Percentiles rank a stretch among this genome's conserved stretches.
phyloP scores from a whole-genome alignment of 2,329 filamentous ascomycete genomes.

The Ophiostoma tasmaniense region DNA sequence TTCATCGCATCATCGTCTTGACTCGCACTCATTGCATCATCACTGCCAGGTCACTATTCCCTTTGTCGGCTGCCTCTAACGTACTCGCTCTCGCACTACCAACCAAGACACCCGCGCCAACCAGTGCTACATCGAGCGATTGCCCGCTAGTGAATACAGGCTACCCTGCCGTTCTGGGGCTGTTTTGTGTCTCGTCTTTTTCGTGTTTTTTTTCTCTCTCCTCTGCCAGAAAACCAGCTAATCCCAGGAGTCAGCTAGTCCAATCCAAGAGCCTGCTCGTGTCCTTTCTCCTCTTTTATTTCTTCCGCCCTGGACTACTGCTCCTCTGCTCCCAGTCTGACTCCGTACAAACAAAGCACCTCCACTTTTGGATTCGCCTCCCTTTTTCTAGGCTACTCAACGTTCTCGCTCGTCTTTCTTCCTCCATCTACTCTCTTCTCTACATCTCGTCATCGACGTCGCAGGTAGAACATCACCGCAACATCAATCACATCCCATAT shows the following conservation, averaged over 20 bases:
- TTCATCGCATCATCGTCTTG: background rate
- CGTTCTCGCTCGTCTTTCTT: conserved; percentile 6
- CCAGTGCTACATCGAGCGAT: background rate
- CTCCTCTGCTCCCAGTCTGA: background rate
- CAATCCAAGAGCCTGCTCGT: background rate
- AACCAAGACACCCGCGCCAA: background rate
- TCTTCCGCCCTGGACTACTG: background rate
- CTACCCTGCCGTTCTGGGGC: background rate
- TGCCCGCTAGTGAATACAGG: background rate
- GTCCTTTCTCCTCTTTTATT: conserved; percentile 15
- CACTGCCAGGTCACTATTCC: background rate
- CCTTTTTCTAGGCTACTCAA: conserved; percentile 14
- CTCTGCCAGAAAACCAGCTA: background rate
- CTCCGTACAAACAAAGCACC: background rate
- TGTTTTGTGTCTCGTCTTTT: background rate
- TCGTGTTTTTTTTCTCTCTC: conserved; percentile 3
- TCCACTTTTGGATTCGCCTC: conserved; percentile 14
- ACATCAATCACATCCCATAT: background rate
- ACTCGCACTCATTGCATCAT: background rate
- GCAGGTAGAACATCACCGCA: background rate
- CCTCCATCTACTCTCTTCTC: background rate
- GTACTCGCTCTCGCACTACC: background rate
- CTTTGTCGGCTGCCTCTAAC: background rate
- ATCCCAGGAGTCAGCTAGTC: background rate
- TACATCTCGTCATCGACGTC: conserved; percentile 12